Percentiles rank a stretch among this genome's conserved stretches.
These are phyloP conservation scores for Auriculariales sp. DNA, from an alignment of 768 basidiomycete genomes.

Conservation along the genomic window DNA sequence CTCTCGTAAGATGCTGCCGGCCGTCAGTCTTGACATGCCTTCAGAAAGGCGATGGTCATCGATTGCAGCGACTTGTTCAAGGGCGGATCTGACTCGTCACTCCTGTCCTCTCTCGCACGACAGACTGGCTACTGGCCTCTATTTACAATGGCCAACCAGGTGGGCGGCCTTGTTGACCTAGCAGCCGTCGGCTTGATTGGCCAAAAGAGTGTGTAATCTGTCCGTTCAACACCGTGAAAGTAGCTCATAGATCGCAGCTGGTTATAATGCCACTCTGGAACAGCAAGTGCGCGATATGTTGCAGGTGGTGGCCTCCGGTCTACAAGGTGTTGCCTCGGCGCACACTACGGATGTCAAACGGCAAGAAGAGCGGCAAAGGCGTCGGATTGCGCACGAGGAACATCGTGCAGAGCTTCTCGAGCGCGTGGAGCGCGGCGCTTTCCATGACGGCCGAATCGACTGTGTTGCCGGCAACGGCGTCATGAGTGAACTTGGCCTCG, in stretches of 20 bases:
- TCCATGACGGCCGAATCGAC: slow-evolving; percentile 82
- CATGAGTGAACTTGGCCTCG: slow-evolving; percentile 75
- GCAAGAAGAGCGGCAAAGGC: slow-evolving; percentile 21
- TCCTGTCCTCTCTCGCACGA: slow-evolving; percentile 52
- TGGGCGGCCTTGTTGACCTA: slow-evolving; percentile 78
- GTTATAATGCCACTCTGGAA: slow-evolving; percentile 61
- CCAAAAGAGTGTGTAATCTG: slow-evolving; percentile 52
- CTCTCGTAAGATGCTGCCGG: background rate
- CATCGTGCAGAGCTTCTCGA: slow-evolving; percentile 18
- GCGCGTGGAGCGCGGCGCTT: slow-evolving; percentile 45
- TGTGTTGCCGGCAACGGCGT: slow-evolving; percentile 74
- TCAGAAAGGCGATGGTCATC: slow-evolving; percentile 59
- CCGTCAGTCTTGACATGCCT: background rate
- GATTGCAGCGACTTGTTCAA: slow-evolving; percentile 70
- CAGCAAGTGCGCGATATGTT: slow-evolving; percentile 81
- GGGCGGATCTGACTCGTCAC: slow-evolving; percentile 48
- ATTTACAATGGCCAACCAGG: slow-evolving; percentile 70
- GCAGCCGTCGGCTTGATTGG: slow-evolving; percentile 90
- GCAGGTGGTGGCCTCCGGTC: slow-evolving; percentile 55
- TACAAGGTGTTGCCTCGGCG: slow-evolving; percentile 46
- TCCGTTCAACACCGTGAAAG: background rate
- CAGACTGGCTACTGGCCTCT: slow-evolving; percentile 87
- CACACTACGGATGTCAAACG: slow-evolving; percentile 29
- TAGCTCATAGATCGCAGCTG: slow-evolving; percentile 40
- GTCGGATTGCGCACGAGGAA: slow-evolving; percentile 21